These are phyloP conservation scores for Backusella australiensis DNA, from an alignment of 192 early-diverging fungal genomes.

Conservation along the genomic window DNA sequence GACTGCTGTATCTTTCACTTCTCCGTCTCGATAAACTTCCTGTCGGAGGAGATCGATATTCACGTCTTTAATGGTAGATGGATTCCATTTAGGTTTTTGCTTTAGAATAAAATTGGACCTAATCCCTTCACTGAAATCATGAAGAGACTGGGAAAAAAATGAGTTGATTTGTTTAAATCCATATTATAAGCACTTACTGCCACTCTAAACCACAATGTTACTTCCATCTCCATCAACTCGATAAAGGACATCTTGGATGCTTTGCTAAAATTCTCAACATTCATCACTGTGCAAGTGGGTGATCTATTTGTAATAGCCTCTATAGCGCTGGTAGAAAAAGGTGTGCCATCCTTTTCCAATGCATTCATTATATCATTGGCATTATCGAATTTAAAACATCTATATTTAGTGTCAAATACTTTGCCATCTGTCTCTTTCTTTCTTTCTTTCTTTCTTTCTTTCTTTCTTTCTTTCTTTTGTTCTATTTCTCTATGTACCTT, in stretches of 20 bases:
- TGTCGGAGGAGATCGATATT: conserved; percentile 24
- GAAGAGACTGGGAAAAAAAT: conserved; percentile 42
- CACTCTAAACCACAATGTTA: conserved; percentile 68
- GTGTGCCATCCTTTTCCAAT: conserved; percentile 67
- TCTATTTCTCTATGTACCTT: background rate
- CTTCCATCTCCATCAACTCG: conserved; percentile 82
- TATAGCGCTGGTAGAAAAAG: conserved; percentile 71
- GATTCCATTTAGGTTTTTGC: conserved; percentile 69
- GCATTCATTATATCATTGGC: conserved; percentile 82
- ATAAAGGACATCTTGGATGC: conserved; percentile 67
- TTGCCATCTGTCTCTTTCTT: no score
- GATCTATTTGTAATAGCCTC: conserved; percentile 64
- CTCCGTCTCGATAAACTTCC: conserved; percentile 47
- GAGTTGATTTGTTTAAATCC: no score
- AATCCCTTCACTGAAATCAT: conserved; percentile 91
- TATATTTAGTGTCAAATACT: background rate
- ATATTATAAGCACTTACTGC: conserved; percentile 34
- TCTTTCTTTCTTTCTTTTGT: no score
- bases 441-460: no score
- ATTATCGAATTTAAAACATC: conserved; percentile 82
- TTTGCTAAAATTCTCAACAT: conserved; percentile 75
- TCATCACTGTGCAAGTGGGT: conserved; percentile 85
- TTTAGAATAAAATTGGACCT: conserved; percentile 74
- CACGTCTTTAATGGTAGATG: conserved; percentile 52
- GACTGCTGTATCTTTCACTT: conserved; percentile 18